Base-by-base conservation (phyloP, 495 filamentous ascomycete genomes). In the Coniosporium apollinis region DNA sequence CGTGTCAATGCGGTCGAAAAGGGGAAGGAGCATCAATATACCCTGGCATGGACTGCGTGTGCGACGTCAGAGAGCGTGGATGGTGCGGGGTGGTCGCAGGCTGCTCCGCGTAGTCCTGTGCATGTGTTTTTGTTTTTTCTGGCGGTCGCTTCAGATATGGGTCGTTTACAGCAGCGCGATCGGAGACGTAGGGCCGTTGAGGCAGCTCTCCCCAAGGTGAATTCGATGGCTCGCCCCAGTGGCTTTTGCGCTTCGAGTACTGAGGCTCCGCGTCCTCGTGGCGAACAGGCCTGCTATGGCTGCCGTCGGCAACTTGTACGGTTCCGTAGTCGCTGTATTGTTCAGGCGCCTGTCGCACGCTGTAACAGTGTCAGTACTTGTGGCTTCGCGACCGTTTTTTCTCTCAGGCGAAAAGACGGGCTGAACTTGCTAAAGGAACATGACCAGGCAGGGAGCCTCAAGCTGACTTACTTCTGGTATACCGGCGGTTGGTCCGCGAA, bases 161-260 rank as follows among this genome's bases (percentile, higher is more conserved):
- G n/a, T n/a, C n/a, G n/a, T n/a, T n/a, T n/a, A n/a, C n/a, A n/a
- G 34, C 20, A 19, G 8, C 18, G 34, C 22, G 3, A 25, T 10
- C 16, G 21, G 33, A 4, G 19, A 20, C 18, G 33, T n/a, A 10
- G 33, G 18, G 25, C 13, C 26, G 17, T 19, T 22, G 14, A 29
- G 36, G 26, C 36, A 38, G 24, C 21, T 13, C 4, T 29, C 34
- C 4, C 13, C 19, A 17, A n/a, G 34, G 30, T 28, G 34, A 24
- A 9, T 29, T 19, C 26, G 6, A 22, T 37, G 22, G 4, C 3
- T 14, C 2, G 19, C 17, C 25, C 16, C 19, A 13, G 22, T 37
- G 36, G 3, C 17, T 4, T 28, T 5, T 35, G 16, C 18, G 18
- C n/a, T n/a, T n/a, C n/a, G n/a, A n/a, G n/a, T n/a, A n/a, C n/a